Evolutionary conservation across 331 rosid genomes (phyloP).

Genomic region (Prunus yedoensis): DNA sequence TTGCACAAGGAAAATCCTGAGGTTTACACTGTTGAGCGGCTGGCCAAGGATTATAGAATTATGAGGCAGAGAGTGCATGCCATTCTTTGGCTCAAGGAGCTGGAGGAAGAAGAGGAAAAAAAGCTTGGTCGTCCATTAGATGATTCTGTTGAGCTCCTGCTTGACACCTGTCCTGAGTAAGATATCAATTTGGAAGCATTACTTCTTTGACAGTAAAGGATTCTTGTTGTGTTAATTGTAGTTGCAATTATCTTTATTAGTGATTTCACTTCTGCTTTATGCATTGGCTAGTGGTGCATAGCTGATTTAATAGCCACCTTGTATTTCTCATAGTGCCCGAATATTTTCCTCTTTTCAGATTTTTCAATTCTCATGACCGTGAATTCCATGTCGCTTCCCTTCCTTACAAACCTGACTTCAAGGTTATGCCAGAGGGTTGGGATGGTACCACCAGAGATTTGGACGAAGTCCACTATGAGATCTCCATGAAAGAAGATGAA

Average conservation of each 20-base stretch:
- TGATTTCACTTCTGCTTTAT: not conserved
- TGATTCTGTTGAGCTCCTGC: constrained; percentile 85
- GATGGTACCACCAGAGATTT: constrained; percentile 87
- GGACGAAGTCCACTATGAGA: constrained; percentile 93
- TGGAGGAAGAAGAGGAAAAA: constrained; percentile 82
- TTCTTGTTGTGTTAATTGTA: not conserved
- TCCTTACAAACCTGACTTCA: constrained; percentile 90
- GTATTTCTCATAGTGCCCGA: not conserved
- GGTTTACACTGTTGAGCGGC: constrained; percentile 69
- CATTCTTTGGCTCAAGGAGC: constrained; percentile 89
- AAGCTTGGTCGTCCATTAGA: constrained; percentile 81
- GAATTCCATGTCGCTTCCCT: constrained; percentile 97
- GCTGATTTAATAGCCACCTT: not conserved
- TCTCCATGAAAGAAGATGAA: constrained; percentile 86
- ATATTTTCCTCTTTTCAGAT: constrained; percentile 49
- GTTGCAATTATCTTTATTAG: too few relatives aligned
- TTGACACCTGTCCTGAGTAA: constrained; percentile 80
- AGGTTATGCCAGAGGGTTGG: constrained; percentile 99
- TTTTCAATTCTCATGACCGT: constrained; percentile 82
- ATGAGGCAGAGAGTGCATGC: constrained; percentile 99
- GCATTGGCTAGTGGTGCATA: not conserved
- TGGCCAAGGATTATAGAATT: constrained; percentile 81
- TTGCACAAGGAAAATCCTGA: constrained; percentile 75
- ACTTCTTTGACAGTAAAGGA: not conserved
- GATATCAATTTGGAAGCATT: constrained; percentile 19